phyloP scores from a whole-genome alignment of 371 early-diverging fungal genomes.

The Actinomortierella wolfii region DNA sequence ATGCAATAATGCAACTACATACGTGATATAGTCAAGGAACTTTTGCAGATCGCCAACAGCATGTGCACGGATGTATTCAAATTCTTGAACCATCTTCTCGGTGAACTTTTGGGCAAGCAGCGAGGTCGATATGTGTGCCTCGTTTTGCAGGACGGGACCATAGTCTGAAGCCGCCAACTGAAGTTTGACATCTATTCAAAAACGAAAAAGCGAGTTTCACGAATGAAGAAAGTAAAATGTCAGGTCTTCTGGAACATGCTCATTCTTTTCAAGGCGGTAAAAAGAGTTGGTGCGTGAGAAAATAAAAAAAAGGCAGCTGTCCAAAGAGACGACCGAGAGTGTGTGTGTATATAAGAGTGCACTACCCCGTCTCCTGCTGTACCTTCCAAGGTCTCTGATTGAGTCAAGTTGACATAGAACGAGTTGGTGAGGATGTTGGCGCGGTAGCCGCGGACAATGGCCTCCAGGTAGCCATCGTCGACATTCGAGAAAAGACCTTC shows the following conservation, averaged over 20 bases:
- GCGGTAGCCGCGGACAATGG: constrained; percentile 93
- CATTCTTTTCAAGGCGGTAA: background rate
- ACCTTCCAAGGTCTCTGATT: constrained; percentile 99
- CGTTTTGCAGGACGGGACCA: constrained; percentile 92
- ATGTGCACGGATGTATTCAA: constrained; percentile 88
- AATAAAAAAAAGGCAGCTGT: too few species aligned
- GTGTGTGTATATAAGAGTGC: too few species aligned
- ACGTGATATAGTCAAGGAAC: constrained; percentile 97
- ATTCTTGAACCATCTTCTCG: constrained; percentile 90
- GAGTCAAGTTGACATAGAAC: constrained; percentile 93
- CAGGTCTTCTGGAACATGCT: background rate
- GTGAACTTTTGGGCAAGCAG: constrained; percentile 87
- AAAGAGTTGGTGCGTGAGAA: too few species aligned
- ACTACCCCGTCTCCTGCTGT: too few species aligned
- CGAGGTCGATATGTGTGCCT: constrained; percentile 94
- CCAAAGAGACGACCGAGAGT: too few species aligned
- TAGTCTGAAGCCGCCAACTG: constrained; percentile 97
- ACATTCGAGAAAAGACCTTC: constrained; percentile 79
- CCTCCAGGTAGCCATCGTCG: constrained; percentile 93
- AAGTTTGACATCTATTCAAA: constrained; percentile 75
- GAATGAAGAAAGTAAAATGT: background rate
- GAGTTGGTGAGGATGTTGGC: constrained; percentile 79
- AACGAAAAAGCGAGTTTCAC: background rate
- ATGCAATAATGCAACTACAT: constrained; percentile 39
- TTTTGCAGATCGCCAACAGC: constrained; percentile 83